Evolutionary conservation across 306 rosid species (phyloP), one percentile per base, ranked within the genome.

Genomic region (Oemleria cerasiformis): DNA sequence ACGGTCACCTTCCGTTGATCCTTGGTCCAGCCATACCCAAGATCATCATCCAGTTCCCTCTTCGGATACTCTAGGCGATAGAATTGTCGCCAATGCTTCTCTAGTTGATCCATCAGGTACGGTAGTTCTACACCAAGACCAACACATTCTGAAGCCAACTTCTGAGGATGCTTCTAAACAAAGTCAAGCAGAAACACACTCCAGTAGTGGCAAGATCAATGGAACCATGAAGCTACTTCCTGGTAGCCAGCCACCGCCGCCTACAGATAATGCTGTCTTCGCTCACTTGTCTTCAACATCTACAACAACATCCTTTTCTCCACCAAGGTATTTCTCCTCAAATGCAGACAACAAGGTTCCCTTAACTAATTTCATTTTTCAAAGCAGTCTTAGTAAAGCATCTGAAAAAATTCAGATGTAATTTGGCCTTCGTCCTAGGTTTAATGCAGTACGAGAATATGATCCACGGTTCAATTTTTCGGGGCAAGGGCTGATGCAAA

Each of bases 401-500:
- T 23, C 63, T 41, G 40, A 14, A 39, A 70, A 65, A 75, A 60
- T 81, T 65, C 44, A 42, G 71, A 70, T 74, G 64, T 55, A 63
- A 4, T 63, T 77, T 50, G 70, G 40, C 78, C 48, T 73, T 64
- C 77, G 47, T 75, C 63, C 69, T 81, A 93, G 86, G 89, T 85
- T 70, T 68, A 80, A 78, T 51, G 72, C 75, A 49, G 92, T 82
- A 75, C 89, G 88, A 72, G 91, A 84, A 30, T 30, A 30, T 30
- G 36, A 30, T 30, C 36, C 36, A 30, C 36, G 3, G 36, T 30
- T 30, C 36, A 30, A 30, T 30, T 30, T 30, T 23, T 85, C 86
- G 60, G 87, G 79, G 57, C 88, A 86, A 42, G 97, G 91, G 65
- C 68, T 89, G 82, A 74, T 89, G 88, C 78, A 88, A 11, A n/a